A percentile compares a stretch with the other conserved stretches of the same genome.
Conservation (phyloP, 1,284 basidiomycete species). For the Anthracocystis setariae region DNA sequence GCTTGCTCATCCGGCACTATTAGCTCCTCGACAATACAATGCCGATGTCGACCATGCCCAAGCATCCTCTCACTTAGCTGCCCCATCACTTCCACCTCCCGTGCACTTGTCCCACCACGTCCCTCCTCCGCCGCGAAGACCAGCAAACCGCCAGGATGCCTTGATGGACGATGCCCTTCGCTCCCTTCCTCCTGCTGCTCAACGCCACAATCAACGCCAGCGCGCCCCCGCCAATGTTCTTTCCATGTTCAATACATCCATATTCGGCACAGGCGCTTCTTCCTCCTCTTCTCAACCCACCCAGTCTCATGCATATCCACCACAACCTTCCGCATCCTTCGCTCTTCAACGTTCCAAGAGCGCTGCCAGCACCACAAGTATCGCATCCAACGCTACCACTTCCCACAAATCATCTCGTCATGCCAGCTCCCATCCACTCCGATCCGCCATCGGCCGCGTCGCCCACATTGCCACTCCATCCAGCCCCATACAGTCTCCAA, state of each 20-base stretch:
- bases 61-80: background rate
- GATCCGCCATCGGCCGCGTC: slow-evolving; percentile 26
- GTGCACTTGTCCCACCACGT: slow-evolving; percentile 26
- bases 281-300: slow-evolving; percentile 6
- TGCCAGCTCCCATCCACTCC: slow-evolving; percentile 18
- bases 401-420: slow-evolving; percentile 28
- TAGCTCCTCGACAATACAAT: background rate
- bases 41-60: background rate
- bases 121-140: slow-evolving; percentile 32
- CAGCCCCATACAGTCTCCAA: slow-evolving; percentile 11
- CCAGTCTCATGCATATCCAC: slow-evolving; percentile 23
- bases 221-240: slow-evolving; percentile 30
- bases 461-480: slow-evolving; percentile 26
- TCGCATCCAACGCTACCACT: slow-evolving; percentile 3
- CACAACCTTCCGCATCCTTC: slow-evolving; percentile 8
- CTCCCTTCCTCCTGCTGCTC: slow-evolving; percentile 41
- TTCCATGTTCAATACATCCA: slow-evolving; percentile 35
- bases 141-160: slow-evolving; percentile 27
- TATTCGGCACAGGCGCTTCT: slow-evolving; percentile 7
- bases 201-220: slow-evolving; percentile 25
- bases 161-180: slow-evolving; percentile 49
- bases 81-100: slow-evolving; percentile 23
- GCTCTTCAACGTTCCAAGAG: slow-evolving; percentile 29
- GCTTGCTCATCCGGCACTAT: background rate
- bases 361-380: slow-evolving; percentile 13